phyloP scores from a whole-genome alignment of 768 basidiomycete genomes.

The Candolleomyces eurysporus region DNA sequence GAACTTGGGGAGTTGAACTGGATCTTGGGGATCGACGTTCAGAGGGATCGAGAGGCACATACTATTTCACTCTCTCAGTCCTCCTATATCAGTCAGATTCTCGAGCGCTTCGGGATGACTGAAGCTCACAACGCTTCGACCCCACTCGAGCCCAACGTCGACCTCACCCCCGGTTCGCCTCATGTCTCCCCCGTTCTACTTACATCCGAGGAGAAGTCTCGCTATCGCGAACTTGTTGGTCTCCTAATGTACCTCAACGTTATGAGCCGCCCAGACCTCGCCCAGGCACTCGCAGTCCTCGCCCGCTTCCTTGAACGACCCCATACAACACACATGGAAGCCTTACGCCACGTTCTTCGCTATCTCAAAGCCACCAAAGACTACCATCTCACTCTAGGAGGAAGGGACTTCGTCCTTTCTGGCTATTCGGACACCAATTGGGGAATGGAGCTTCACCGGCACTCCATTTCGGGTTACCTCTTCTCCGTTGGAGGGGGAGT shows the following conservation, averaged over 20 bases:
- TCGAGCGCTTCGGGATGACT: conserved; percentile 16
- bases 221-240: conserved; percentile 3
- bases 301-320: conserved; percentile 14
- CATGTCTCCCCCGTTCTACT: conserved; percentile 4
- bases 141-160: conserved; percentile 13
- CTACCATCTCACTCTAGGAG: not conserved
- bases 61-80: conserved; percentile 23
- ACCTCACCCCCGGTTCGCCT: not conserved
- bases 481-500: conserved; percentile 25
- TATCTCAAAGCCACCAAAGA: conserved; percentile 17
- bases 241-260: conserved; percentile 2
- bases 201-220: not conserved
- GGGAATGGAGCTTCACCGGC: conserved; percentile 16
- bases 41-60: conserved; percentile 11
- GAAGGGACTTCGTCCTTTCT: not conserved
- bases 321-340: conserved; percentile 10
- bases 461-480: conserved; percentile 30
- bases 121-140: conserved; percentile 19
- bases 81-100: conserved; percentile 21
- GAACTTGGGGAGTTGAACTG: conserved; percentile 25
- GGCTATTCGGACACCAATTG: conserved; percentile 15
- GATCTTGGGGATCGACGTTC: conserved; percentile 25
- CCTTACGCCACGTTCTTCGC: conserved; percentile 13
- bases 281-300: conserved; percentile 2
- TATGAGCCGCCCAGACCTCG: conserved; percentile 6